phyloP scores from a whole-genome alignment of 257 asterid genomes.

The Lithospermum erythrorhizon region DNA sequence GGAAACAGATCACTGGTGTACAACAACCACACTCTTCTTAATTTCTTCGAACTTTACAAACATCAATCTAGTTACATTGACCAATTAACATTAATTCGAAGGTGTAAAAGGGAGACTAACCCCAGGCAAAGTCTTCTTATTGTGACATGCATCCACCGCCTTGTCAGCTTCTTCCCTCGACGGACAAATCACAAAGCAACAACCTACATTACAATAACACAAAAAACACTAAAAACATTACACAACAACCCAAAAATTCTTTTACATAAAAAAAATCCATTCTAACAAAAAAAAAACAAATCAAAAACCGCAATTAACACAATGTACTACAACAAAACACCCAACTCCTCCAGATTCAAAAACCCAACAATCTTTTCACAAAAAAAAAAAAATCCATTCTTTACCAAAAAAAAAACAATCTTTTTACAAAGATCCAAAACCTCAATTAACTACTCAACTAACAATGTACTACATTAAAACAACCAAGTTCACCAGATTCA shows the following conservation, averaged over 20 bases:
- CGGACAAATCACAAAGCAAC: slow-evolving; percentile 84
- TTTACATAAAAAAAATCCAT: too few relatives aligned
- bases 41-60: not conserved
- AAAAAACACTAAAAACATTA: too few relatives aligned
- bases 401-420: not conserved
- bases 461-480: slow-evolving; percentile 32
- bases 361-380: too few relatives aligned
- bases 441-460: too few relatives aligned
- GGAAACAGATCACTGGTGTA: not conserved
- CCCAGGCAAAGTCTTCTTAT: slow-evolving; percentile 80
- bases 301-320: too few relatives aligned
- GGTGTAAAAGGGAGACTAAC: slow-evolving; percentile 23
- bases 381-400: too few relatives aligned
- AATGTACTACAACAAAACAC: too few relatives aligned
- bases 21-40: not conserved
- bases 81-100: slow-evolving; percentile 8
- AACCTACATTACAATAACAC: too few relatives aligned
- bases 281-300: too few relatives aligned
- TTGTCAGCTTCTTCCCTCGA: slow-evolving; percentile 95
- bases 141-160: slow-evolving; percentile 70
- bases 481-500: not conserved
- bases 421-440: not conserved
- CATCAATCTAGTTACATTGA: not conserved
- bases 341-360: too few relatives aligned
- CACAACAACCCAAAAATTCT: too few relatives aligned